phyloP scores from a whole-genome alignment of 2,329 filamentous ascomycete species.

The Blastomyces parvus region DNA sequence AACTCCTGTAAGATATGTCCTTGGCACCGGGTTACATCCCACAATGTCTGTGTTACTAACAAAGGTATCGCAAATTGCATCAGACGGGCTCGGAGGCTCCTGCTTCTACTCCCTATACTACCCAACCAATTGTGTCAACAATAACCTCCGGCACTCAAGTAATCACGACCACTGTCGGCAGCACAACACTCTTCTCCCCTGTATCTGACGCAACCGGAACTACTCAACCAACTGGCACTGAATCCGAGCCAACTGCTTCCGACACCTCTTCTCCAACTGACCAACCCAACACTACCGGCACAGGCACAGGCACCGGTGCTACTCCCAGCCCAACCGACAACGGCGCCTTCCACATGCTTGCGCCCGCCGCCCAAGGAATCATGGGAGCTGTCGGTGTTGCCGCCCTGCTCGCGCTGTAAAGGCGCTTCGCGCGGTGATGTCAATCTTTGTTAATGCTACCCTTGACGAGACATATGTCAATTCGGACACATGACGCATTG shows the following conservation, averaged over 20 bases:
- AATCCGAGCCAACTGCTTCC: slow-evolving; percentile 13
- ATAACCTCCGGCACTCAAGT: slow-evolving; percentile 14
- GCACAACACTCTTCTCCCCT: slow-evolving; percentile 18
- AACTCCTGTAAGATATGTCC: slow-evolving; percentile 7
- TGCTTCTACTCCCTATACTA: neutral
- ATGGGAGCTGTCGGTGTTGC: slow-evolving; percentile 34
- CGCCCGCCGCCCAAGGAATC: slow-evolving; percentile 17
- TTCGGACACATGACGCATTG: neutral
- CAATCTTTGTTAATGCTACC: neutral
- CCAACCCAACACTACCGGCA: slow-evolving; percentile 15
- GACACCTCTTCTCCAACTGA: slow-evolving; percentile 7
- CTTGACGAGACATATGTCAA: neutral
- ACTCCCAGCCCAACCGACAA: slow-evolving; percentile 18
- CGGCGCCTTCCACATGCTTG: slow-evolving; percentile 20
- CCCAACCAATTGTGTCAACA: slow-evolving; percentile 10
- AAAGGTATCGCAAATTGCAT: neutral
- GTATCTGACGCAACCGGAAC: slow-evolving; percentile 17
- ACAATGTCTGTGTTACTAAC: slow-evolving; percentile 5
- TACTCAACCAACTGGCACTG: slow-evolving; percentile 13
- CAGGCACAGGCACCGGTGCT: slow-evolving; percentile 11
- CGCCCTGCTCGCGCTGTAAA: slow-evolving; percentile 35
- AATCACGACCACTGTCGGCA: slow-evolving; percentile 19
- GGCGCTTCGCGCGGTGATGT: neutral
- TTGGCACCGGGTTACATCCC: neutral
- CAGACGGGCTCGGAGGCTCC: slow-evolving; percentile 14